phyloP scores from a whole-genome alignment of 108 stramenopile genomes.

The Fistulifera solaris region DNA sequence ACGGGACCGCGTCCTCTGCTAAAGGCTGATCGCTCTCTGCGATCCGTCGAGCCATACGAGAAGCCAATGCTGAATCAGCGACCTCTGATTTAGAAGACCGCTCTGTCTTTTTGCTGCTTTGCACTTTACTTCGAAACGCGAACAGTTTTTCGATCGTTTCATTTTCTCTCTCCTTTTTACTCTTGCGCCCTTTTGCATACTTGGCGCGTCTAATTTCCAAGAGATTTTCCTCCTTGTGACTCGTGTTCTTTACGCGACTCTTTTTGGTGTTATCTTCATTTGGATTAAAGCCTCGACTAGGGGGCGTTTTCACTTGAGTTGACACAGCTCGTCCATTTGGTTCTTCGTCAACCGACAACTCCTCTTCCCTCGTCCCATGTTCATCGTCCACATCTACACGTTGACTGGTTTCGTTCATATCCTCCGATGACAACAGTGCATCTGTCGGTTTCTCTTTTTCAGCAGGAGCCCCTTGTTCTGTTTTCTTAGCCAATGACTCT shows the following conservation, averaged over 20 bases:
- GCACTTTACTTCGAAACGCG: slow-evolving; percentile 57
- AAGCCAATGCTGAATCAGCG: slow-evolving; percentile 39
- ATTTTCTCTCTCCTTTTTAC: slow-evolving; percentile 45
- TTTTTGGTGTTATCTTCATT: neutral
- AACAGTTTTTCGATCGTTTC: slow-evolving; percentile 57
- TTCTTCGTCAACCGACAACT: neutral
- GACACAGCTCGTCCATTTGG: neutral
- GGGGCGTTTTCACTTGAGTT: neutral
- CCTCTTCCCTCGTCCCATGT: neutral
- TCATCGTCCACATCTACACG: neutral
- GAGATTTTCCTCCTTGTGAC: slow-evolving; percentile 16
- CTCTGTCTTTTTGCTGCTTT: slow-evolving; percentile 1
- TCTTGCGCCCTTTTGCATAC: slow-evolving; percentile 32
- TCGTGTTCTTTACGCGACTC: neutral
- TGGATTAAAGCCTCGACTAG: neutral
- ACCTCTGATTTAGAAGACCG: slow-evolving; percentile 1
- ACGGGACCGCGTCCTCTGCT: neutral
- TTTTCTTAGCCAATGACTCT: neutral
- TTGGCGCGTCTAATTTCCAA: slow-evolving; percentile 66
- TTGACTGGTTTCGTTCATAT: neutral
- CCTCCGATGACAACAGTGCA: no score
- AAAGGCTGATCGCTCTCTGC: slow-evolving; percentile 14
- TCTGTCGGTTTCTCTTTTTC: neutral
- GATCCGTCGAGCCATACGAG: slow-evolving; percentile 44
- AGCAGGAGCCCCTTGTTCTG: neutral